Evolutionary conservation across 1,284 basidiomycete species (phyloP).

Genomic region (Malassezia globosa): DNA sequence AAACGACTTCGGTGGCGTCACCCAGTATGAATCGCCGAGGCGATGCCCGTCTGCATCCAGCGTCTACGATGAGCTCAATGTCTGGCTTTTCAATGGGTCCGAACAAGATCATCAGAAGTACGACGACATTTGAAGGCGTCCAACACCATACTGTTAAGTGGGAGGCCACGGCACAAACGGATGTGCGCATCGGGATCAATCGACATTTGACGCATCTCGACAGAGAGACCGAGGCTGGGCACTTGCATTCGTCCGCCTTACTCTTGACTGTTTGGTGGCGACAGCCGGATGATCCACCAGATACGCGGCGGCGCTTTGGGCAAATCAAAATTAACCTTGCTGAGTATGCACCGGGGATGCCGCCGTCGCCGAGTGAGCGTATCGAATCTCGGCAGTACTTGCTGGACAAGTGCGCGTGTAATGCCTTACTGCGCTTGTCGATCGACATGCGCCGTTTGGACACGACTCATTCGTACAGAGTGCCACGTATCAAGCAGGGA

Average conservation of each 20-base stretch:
- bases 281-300: not conserved
- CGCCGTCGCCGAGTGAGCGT: conserved; percentile 21
- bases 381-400: conserved; percentile 60
- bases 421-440: conserved; percentile 62
- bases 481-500: conserved; percentile 45
- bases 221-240: not conserved
- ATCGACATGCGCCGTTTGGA: conserved; percentile 56
- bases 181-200: conserved; percentile 31
- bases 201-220: conserved; percentile 16
- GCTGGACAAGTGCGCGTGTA: conserved; percentile 63
- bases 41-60: not conserved
- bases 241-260: conserved; percentile 5
- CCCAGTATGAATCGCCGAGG: not conserved
- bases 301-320: conserved; percentile 51
- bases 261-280: conserved; percentile 6
- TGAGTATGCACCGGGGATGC: conserved; percentile 59
- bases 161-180: conserved; percentile 29
- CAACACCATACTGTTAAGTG: conserved; percentile 28
- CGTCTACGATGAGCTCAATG: not conserved
- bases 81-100: not conserved
- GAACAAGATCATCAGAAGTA: not conserved
- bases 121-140: conserved; percentile 16
- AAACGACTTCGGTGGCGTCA: not conserved
- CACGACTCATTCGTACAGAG: conserved; percentile 55
- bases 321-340: conserved; percentile 61